These are phyloP conservation scores for Fraxinus americana DNA, from an alignment of 257 asterid genomes.

Conservation along the genomic window DNA sequence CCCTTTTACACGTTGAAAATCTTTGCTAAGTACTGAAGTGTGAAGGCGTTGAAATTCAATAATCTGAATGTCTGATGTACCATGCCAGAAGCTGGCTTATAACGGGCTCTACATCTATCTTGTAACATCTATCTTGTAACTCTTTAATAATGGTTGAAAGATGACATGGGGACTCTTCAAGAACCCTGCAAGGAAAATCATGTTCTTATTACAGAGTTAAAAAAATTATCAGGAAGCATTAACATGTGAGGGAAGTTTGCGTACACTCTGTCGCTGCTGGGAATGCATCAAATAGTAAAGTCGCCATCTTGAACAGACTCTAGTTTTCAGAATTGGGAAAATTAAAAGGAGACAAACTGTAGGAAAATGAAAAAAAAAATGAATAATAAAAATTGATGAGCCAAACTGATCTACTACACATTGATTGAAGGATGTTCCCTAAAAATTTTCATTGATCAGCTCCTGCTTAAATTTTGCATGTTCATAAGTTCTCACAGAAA, in stretches of 20 bases:
- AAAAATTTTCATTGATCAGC: background rate
- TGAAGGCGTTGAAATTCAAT: too few relatives aligned
- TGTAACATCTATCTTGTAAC: too few relatives aligned
- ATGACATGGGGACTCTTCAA: slow-evolving; percentile 49
- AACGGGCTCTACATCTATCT: slow-evolving; percentile 38
- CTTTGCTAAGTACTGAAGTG: slow-evolving; percentile 39
- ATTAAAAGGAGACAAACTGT: slow-evolving; percentile 3
- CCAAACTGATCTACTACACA: background rate
- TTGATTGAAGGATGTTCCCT: background rate
- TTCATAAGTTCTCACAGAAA: background rate
- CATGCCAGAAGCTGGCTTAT: slow-evolving; percentile 53
- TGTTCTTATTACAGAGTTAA: slow-evolving; percentile 8
- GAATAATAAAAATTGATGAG: background rate
- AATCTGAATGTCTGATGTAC: too few relatives aligned
- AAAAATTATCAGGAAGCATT: background rate
- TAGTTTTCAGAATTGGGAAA: slow-evolving; percentile 25
- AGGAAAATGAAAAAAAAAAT: background rate
- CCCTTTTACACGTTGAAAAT: slow-evolving; percentile 29
- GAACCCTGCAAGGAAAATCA: slow-evolving; percentile 55
- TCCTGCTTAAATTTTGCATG: background rate
- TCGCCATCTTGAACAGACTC: slow-evolving; percentile 57
- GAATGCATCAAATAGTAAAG: slow-evolving; percentile 63
- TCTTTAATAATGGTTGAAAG: slow-evolving; percentile 42
- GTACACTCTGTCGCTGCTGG: slow-evolving; percentile 70
- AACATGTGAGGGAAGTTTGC: slow-evolving; percentile 19